A percentile compares a stretch with the other conserved stretches of the same genome.
phyloP scores from a whole-genome alignment of 352 stramenopile species.

The Phytophthora fragariaefolia region DNA sequence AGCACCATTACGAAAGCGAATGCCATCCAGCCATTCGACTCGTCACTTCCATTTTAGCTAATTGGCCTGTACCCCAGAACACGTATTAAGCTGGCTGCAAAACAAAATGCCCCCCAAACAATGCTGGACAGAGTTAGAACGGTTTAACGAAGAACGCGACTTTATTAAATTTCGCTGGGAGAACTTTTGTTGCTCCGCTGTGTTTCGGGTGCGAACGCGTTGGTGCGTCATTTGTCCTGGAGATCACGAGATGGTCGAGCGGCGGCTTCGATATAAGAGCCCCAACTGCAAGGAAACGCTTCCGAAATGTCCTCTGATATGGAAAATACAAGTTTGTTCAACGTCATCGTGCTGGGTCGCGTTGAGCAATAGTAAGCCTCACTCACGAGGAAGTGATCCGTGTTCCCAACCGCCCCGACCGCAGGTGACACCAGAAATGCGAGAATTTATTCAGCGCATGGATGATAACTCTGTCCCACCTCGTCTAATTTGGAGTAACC shows the following conservation, averaged over 20 bases:
- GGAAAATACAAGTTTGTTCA: neutral
- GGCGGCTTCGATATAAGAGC: conserved; percentile 10
- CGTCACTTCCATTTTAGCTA: no score
- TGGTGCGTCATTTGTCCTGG: conserved; percentile 8
- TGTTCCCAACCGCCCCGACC: neutral
- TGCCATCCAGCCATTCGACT: no score
- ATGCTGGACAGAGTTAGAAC: no score
- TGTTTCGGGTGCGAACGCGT: neutral
- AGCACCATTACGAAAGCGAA: no score
- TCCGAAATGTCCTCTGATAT: no score
- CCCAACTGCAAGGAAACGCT: neutral
- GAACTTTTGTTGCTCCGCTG: conserved; percentile 7
- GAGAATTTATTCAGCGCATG: conserved; percentile 11
- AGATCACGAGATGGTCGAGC: conserved; percentile 13
- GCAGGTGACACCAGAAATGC: conserved; percentile 10
- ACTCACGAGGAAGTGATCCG: no score
- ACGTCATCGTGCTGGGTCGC: neutral
- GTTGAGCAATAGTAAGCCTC: neutral
- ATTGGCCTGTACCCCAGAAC: no score
- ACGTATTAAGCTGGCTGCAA: no score
- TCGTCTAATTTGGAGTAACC: conserved; percentile 8
- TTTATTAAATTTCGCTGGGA: conserved; percentile 6
- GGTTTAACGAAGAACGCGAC: no score
- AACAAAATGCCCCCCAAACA: no score
- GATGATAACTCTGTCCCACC: conserved; percentile 9